Evolutionary conservation across 2,329 filamentous ascomycete genomes (phyloP).

Genomic region (Fusarium hainanense): DNA sequence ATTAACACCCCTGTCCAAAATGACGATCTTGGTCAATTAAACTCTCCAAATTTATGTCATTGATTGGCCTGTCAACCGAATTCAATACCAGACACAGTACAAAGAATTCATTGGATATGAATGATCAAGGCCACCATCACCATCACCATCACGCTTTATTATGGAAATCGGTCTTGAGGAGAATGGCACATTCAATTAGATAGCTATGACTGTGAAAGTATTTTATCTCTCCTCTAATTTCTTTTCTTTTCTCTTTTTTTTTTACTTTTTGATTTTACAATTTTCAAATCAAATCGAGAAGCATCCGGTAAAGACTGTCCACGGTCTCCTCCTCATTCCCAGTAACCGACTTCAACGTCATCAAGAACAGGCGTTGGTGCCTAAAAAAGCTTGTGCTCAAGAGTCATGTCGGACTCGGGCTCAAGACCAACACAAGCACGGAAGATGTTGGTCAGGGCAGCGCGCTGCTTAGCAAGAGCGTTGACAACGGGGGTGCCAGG

Average conservation of each 20-base stretch:
- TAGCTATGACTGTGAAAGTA: constrained; percentile 35
- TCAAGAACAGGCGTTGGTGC: neutral
- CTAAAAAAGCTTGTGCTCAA: constrained; percentile 97
- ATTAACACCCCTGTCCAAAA: constrained; percentile 11
- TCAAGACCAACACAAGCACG: constrained; percentile 95
- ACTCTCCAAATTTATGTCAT: neutral
- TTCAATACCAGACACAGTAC: neutral
- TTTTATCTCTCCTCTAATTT: constrained; percentile 35
- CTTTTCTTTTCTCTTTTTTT: constrained; percentile 15
- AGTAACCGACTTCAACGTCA: neutral
- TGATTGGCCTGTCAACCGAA: constrained; percentile 4
- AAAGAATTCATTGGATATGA: neutral
- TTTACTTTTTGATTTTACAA: neutral
- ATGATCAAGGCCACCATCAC: neutral
- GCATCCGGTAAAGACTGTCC: constrained; percentile 34
- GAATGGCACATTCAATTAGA: constrained; percentile 41
- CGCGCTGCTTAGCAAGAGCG: constrained; percentile 93
- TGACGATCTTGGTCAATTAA: constrained; percentile 1
- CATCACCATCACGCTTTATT: neutral
- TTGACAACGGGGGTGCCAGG: constrained; percentile 97
- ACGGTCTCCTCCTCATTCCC: constrained; percentile 8
- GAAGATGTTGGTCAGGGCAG: constrained; percentile 97
- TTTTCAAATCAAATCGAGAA: constrained; percentile 5
- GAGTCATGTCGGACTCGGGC: constrained; percentile 98
- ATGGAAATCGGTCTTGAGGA: constrained; percentile 19